phyloP scores from a whole-genome alignment of 2,329 filamentous ascomycete genomes.

The Colletotrichum sojae region DNA sequence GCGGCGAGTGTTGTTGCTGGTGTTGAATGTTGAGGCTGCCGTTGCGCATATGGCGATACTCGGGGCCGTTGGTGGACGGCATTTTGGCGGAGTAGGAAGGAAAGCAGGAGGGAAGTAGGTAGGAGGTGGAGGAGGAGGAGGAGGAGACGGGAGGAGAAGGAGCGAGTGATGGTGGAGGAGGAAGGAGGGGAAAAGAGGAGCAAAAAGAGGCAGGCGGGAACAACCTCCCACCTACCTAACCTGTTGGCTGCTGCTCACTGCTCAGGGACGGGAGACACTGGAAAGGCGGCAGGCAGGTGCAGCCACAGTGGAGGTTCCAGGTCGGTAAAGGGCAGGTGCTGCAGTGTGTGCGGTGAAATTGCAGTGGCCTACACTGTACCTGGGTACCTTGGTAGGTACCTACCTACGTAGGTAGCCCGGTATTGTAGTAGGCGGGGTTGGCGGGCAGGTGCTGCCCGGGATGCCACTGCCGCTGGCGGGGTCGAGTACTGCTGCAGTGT shows the following conservation, averaged over 20 bases:
- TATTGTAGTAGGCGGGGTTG: too few species aligned
- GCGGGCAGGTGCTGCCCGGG: too few species aligned
- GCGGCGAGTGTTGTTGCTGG: constrained; percentile 42
- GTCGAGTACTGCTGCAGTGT: too few species aligned
- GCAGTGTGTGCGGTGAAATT: too few species aligned
- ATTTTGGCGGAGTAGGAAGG: constrained; percentile 39
- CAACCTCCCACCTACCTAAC: too few species aligned
- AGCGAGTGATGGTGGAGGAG: constrained; percentile 2
- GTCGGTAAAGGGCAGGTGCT: too few species aligned
- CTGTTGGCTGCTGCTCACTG: not conserved
- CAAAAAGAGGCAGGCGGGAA: constrained; percentile 15
- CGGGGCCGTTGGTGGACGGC: constrained; percentile 57
- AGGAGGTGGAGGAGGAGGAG: not conserved
- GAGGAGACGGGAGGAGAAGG: constrained; percentile 6
- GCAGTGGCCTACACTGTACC: too few species aligned
- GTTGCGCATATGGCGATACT: constrained; percentile 70
- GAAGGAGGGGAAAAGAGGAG: constrained; percentile 12
- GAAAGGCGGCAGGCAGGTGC: not conserved
- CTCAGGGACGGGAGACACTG: not conserved
- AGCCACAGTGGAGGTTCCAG: too few species aligned
- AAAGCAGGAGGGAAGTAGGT: constrained; percentile 4
- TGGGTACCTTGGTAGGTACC: too few species aligned
- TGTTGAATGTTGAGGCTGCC: constrained; percentile 69
- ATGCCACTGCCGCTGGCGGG: too few species aligned
- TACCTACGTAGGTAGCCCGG: too few species aligned